These are phyloP conservation scores for Populus hybrid DNA, from an alignment of 441 rosid species.

Conservation along the genomic window DNA sequence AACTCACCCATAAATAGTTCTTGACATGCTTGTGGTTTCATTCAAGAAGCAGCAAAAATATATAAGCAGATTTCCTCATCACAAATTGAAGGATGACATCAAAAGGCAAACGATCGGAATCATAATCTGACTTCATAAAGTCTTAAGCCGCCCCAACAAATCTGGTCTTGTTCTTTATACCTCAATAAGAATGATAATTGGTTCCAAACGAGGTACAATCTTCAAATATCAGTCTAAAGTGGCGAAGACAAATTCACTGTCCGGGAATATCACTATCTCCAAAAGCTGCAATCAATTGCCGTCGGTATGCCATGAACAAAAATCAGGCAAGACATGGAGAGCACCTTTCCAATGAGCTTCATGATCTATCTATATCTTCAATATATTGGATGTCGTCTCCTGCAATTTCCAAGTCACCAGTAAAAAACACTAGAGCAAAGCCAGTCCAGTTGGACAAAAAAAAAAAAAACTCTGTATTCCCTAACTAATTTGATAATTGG, in stretches of 20 bases:
- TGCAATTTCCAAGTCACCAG: conserved; percentile 32
- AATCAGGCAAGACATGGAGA: conserved; percentile 28
- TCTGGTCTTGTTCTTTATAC: conserved; percentile 23
- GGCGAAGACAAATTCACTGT: conserved; percentile 24
- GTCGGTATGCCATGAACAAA: conserved; percentile 30
- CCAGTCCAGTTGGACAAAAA: background rate
- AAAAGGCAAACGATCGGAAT: conserved; percentile 7
- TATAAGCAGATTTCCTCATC: conserved; percentile 12
- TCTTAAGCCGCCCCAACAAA: conserved; percentile 17
- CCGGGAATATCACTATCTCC: conserved; percentile 21
- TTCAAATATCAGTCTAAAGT: conserved; percentile 21
- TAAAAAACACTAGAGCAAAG: conserved; percentile 1
- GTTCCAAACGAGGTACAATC: conserved; percentile 22
- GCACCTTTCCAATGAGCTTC: conserved; percentile 22
- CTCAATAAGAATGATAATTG: conserved; percentile 27
- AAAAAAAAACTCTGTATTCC: background rate
- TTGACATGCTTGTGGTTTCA: background rate
- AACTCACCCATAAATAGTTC: too few relatives aligned
- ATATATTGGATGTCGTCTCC: conserved; percentile 84
- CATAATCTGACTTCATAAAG: conserved; percentile 1
- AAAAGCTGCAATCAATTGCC: conserved; percentile 21
- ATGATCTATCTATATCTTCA: conserved; percentile 35
- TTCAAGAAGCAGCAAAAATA: background rate
- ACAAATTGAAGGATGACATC: conserved; percentile 3
- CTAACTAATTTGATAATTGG: background rate